Evolutionary conservation across 2,329 filamentous ascomycete genomes (phyloP).

Genomic region (Neonectria sp.): DNA sequence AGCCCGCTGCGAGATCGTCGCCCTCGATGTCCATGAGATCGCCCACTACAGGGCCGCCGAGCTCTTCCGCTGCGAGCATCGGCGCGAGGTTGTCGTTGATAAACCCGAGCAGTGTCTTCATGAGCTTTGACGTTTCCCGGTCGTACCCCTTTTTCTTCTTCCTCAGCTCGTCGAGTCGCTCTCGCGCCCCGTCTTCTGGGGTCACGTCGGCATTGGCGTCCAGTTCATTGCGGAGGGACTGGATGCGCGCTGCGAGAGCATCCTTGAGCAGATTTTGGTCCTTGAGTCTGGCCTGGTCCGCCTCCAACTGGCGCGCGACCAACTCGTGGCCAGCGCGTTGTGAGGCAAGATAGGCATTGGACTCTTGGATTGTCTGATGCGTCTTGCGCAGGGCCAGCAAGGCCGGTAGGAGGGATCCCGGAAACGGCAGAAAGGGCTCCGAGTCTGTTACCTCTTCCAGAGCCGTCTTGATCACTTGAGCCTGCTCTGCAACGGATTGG

Average conservation of each 20-base stretch:
- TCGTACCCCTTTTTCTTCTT: constrained; percentile 73
- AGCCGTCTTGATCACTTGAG: constrained; percentile 70
- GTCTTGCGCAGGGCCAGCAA: constrained; percentile 80
- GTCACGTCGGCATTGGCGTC: constrained; percentile 71
- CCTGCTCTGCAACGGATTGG: constrained; percentile 51
- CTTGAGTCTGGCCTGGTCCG: constrained; percentile 64
- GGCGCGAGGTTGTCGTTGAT: constrained; percentile 78
- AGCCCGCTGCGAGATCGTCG: constrained; percentile 72
- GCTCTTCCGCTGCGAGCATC: constrained; percentile 86
- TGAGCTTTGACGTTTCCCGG: constrained; percentile 71
- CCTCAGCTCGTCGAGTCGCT: constrained; percentile 73
- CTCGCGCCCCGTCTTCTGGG: constrained; percentile 73
- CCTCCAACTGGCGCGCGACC: constrained; percentile 63
- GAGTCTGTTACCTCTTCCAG: constrained; percentile 75
- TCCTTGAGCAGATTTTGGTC: constrained; percentile 71
- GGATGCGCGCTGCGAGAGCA: constrained; percentile 71
- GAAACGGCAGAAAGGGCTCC: constrained; percentile 76
- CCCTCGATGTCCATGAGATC: constrained; percentile 76
- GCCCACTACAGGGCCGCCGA: constrained; percentile 87
- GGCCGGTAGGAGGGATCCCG: constrained; percentile 78
- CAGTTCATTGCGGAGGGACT: constrained; percentile 70
- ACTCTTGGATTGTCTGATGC: constrained; percentile 75
- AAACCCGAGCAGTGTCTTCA: constrained; percentile 77
- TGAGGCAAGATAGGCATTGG: constrained; percentile 69
- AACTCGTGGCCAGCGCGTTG: constrained; percentile 60